phyloP scores from a whole-genome alignment of 768 basidiomycete genomes.

The Coprinellus aureogranulatus region DNA sequence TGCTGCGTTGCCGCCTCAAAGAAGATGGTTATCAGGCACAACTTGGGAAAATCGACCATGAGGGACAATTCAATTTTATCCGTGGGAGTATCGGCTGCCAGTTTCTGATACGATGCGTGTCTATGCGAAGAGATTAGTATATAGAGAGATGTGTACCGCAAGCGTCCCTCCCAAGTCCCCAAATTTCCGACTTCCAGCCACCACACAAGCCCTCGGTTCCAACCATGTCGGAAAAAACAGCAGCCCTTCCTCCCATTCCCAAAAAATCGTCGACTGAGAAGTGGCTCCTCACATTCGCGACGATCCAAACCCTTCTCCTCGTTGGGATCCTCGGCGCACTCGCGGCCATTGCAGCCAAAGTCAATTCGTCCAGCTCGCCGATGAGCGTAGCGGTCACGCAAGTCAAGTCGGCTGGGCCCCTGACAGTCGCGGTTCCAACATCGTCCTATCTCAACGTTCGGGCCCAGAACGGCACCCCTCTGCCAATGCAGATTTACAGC shows the following conservation, averaged over 20 bases:
- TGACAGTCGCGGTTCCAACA: neutral
- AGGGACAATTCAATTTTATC: no score
- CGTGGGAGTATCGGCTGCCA: no score
- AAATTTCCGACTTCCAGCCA: no score
- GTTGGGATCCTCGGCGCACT: neutral
- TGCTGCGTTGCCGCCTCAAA: no score
- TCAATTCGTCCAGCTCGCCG: neutral
- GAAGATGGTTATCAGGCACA: no score
- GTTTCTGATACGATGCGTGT: no score
- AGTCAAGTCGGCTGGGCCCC: no score
- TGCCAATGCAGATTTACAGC: neutral
- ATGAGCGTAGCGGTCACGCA: neutral
- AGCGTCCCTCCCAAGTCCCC: no score
- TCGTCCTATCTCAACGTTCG: neutral
- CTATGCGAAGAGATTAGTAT: no score
- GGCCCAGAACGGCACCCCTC: neutral
- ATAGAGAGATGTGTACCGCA: no score
- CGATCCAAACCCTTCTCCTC: neutral
- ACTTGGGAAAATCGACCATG: no score
- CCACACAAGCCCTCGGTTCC: no score
- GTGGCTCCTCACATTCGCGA: neutral
- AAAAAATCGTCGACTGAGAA: neutral
- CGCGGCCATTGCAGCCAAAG: neutral
- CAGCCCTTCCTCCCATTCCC: neutral
- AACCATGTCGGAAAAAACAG: conserved; percentile 12